Percentiles rank a stretch among this genome's conserved stretches.
phyloP scores from a whole-genome alignment of 2,329 filamentous ascomycete species.

The Trichoderma simmonsii region DNA sequence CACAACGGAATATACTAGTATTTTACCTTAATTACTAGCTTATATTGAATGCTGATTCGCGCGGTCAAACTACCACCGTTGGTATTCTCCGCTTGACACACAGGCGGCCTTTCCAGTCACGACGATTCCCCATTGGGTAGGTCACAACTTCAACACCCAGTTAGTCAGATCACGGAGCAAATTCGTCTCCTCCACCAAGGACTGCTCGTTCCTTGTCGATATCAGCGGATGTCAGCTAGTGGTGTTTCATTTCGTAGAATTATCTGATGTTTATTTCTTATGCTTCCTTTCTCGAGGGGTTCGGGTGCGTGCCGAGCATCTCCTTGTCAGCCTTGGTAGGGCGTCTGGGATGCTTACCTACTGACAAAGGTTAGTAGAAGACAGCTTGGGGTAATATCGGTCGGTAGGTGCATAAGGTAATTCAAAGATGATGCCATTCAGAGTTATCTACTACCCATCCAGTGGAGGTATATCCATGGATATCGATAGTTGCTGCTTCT shows the following conservation, averaged over 20 bases:
- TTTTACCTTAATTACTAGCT: constrained; percentile 16
- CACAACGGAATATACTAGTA: background rate
- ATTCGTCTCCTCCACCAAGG: background rate
- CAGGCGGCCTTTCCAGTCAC: background rate
- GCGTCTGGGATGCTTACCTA: background rate
- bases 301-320: background rate
- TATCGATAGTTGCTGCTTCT: background rate
- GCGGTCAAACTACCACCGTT: background rate
- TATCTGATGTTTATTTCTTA: background rate
- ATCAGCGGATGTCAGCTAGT: background rate
- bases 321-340: background rate
- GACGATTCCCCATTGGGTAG: constrained; percentile 11
- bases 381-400: background rate
- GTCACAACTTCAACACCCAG: background rate
- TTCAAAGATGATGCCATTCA: background rate
- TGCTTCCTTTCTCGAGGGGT: background rate
- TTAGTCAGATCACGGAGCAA: background rate
- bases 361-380: background rate
- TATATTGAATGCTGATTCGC: background rate
- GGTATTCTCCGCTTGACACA: background rate
- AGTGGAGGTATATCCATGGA: background rate
- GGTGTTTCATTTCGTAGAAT: background rate
- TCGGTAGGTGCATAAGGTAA: background rate
- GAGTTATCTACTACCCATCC: background rate
- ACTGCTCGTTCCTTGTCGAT: background rate